Conservation (phyloP, 2,329 filamentous ascomycete genomes). For the Canariomyces notabilis region DNA sequence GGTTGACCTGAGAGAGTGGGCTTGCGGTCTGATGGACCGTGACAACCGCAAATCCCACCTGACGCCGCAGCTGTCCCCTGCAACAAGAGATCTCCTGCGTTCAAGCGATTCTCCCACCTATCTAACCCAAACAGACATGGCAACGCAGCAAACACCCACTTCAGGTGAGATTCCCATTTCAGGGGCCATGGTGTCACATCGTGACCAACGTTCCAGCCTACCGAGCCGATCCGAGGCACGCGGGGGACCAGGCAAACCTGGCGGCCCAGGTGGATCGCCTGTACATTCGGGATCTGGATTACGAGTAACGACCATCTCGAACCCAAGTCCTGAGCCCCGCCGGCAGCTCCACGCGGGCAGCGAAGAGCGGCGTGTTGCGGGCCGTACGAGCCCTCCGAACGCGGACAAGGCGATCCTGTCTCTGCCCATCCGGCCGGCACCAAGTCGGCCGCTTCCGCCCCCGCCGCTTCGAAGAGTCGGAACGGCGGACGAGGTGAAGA, state of each 20-base stretch:
- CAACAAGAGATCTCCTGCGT: constrained; percentile 70
- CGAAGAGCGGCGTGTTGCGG: constrained; percentile 10
- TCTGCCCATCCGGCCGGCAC: constrained; percentile 60
- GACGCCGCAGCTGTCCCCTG: constrained; percentile 71
- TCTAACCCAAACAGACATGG: constrained; percentile 39
- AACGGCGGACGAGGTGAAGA: constrained; percentile 46
- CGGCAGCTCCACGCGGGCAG: constrained; percentile 22
- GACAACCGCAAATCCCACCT: constrained; percentile 95
- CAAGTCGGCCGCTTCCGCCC: constrained; percentile 54
- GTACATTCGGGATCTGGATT: constrained; percentile 50
- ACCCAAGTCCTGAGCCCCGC: constrained; percentile 47
- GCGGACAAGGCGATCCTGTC: constrained; percentile 39
- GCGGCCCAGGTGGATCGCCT: constrained; percentile 40
- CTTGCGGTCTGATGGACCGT: constrained; percentile 85
- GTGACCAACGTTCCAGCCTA: constrained; percentile 42
- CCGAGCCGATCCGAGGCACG: constrained; percentile 49
- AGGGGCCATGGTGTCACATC: constrained; percentile 52
- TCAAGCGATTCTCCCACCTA: constrained; percentile 55
- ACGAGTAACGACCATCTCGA: constrained; percentile 47
- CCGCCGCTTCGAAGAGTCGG: constrained; percentile 53
- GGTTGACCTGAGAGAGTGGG: constrained; percentile 90
- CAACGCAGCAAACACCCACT: constrained; percentile 56
- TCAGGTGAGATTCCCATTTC: constrained; percentile 68
- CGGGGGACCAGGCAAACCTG: constrained; percentile 42
- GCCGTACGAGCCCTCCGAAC: constrained; percentile 9